Percentiles rank a stretch among this genome's conserved stretches.
phyloP scores from a whole-genome alignment of 805 yeast genomes.

The Saturnispora serradocipensis region DNA sequence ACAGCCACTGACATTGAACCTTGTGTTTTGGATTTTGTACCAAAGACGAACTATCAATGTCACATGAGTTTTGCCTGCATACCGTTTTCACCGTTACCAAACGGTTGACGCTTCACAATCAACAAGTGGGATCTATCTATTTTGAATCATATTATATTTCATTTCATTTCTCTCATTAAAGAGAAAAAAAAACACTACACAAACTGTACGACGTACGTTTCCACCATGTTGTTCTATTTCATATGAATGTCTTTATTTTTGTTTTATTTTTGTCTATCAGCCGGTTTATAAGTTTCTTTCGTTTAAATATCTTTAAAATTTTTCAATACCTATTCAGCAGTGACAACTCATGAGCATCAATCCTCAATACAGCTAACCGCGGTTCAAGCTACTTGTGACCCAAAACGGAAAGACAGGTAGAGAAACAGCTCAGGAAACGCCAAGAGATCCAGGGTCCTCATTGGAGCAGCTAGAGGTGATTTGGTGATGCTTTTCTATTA shows the following conservation, averaged over 20 bases:
- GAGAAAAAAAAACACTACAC: neutral
- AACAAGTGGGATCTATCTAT: neutral
- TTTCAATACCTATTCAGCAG: neutral
- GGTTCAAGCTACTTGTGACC: neutral
- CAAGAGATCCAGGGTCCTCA: constrained; percentile 1
- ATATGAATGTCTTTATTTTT: neutral
- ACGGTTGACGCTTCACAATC: neutral
- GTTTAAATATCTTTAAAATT: neutral
- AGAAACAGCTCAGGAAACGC: neutral
- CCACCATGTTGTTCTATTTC: neutral
- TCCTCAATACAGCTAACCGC: neutral
- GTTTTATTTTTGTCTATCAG: neutral
- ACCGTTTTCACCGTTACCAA: neutral
- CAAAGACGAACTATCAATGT: neutral
- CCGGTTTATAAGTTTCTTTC: neutral
- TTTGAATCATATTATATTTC: neutral
- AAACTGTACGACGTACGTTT: neutral
- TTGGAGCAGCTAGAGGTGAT: neutral
- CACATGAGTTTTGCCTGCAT: neutral
- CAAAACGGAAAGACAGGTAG: neutral
- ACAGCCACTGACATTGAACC: neutral
- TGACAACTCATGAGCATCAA: neutral
- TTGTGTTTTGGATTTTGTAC: constrained; percentile 1
- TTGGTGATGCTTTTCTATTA: neutral
- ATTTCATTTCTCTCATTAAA: neutral